Conservation (phyloP, 2,329 filamentous ascomycete genomes). For the Emergomyces orientalis region DNA sequence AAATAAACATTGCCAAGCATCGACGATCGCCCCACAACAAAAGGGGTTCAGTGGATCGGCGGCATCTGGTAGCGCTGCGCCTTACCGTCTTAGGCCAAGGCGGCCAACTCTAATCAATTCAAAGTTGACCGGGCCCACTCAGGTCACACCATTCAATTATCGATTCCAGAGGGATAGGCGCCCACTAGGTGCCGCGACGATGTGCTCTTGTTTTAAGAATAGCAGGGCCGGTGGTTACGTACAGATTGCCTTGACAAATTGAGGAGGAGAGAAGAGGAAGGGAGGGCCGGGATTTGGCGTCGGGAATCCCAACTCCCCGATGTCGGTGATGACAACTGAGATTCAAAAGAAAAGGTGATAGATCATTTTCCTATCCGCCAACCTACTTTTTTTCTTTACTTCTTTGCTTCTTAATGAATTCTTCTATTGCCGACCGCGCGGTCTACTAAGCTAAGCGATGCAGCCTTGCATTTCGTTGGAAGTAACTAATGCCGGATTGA, state of each 20-base stretch:
- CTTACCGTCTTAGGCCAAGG: not conserved
- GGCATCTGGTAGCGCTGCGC: not conserved
- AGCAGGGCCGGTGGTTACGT: not conserved
- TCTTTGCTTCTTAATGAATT: not conserved
- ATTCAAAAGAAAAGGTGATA: not conserved
- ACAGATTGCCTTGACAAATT: not conserved
- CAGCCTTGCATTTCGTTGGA: not conserved
- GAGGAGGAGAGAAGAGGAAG: not conserved
- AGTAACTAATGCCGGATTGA: not conserved
- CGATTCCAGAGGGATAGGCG: no score
- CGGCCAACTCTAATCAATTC: not conserved
- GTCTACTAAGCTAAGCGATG: not conserved
- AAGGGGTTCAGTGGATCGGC: not conserved
- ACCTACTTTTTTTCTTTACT: not conserved
- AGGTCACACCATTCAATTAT: no score
- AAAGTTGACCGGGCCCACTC: not conserved
- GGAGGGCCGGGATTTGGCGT: not conserved
- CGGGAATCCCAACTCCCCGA: not conserved
- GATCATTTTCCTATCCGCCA: not conserved
- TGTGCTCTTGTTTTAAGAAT: not conserved
- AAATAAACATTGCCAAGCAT: constrained; percentile 6
- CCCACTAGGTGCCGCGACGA: not conserved
- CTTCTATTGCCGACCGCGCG: not conserved
- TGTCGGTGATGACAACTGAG: not conserved
- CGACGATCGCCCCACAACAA: not conserved